Conservation (phyloP, 306 rosid species). For the Oemleria cerasiformis region DNA sequence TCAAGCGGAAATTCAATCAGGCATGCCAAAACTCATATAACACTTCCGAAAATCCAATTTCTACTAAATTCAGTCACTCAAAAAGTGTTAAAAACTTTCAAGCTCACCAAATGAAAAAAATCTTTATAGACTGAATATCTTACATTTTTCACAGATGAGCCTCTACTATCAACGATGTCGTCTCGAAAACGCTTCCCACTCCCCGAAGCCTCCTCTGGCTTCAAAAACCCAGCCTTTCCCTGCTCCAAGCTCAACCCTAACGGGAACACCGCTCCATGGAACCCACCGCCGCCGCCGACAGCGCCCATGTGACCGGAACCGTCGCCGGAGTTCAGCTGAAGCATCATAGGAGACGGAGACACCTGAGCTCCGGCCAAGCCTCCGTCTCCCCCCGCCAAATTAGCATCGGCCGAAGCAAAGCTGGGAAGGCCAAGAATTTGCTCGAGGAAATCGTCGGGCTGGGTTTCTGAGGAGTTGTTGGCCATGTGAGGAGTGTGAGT, state of each 20-base stretch:
- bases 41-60: not conserved
- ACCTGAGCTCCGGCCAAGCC: slow-evolving; percentile 39
- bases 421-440: slow-evolving; percentile 77
- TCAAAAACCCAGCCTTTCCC: slow-evolving; percentile 62
- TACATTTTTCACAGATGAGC: slow-evolving; percentile 62
- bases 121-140: slow-evolving; percentile 1
- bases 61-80: not conserved
- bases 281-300: slow-evolving; percentile 46
- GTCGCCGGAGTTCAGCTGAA: slow-evolving; percentile 77
- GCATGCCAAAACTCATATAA: not conserved
- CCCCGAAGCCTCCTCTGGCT: slow-evolving; percentile 86
- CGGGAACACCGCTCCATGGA: slow-evolving; percentile 67
- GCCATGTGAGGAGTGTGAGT: slow-evolving; percentile 45
- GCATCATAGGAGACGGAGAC: slow-evolving; percentile 58
- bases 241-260: slow-evolving; percentile 89
- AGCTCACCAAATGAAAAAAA: not conserved
- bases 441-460: slow-evolving; percentile 83
- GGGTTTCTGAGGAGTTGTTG: slow-evolving; percentile 66
- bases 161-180: slow-evolving; percentile 61
- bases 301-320: slow-evolving; percentile 45
- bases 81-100: not conserved
- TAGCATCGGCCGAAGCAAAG: slow-evolving; percentile 59
- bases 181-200: slow-evolving; percentile 77
- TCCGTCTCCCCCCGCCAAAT: slow-evolving; percentile 45
- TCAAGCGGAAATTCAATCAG: not conserved